Conservation (phyloP, 2,329 filamentous ascomycete species). For the Pyrenochaeta sp. region DNA sequence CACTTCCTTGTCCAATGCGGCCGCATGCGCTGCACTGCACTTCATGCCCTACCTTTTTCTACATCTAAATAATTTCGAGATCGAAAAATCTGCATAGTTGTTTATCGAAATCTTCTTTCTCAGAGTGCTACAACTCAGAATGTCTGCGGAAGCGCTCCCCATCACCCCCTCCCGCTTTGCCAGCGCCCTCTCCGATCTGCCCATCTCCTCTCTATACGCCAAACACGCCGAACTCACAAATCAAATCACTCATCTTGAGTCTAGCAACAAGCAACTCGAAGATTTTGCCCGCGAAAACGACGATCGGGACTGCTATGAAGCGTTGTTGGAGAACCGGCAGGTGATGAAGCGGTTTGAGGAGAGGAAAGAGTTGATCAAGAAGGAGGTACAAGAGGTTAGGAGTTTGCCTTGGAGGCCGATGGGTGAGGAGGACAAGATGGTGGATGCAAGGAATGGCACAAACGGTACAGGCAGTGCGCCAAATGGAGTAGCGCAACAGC, state of each 20-base stretch:
- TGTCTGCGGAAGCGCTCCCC: constrained; percentile 70
- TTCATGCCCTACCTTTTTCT: too few species aligned
- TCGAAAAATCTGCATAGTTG: background rate
- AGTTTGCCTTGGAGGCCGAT: constrained; percentile 62
- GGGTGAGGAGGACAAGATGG: constrained; percentile 23
- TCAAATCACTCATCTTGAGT: constrained; percentile 75
- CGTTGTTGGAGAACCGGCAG: constrained; percentile 74
- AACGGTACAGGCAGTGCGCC: background rate
- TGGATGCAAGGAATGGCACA: constrained; percentile 5
- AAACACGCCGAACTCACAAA: constrained; percentile 81
- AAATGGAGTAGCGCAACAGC: background rate
- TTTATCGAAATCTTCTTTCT: background rate
- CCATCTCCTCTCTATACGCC: constrained; percentile 72
- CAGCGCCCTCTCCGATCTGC: constrained; percentile 72
- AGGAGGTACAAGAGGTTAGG: constrained; percentile 69
- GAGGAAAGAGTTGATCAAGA: constrained; percentile 69
- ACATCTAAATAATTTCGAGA: background rate
- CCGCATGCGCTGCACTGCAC: too few species aligned
- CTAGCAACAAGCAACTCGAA: constrained; percentile 76
- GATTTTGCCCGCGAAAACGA: constrained; percentile 64
- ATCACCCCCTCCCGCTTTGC: constrained; percentile 72
- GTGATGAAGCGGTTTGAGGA: constrained; percentile 75
- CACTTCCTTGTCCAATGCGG: too few species aligned
- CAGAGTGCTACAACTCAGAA: constrained; percentile 36
- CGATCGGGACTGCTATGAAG: constrained; percentile 77